Evolutionary conservation across 2,329 filamentous ascomycete species (phyloP), one percentile per base, ranked within the genome.

Genomic region (Cytospora leucostoma): DNA sequence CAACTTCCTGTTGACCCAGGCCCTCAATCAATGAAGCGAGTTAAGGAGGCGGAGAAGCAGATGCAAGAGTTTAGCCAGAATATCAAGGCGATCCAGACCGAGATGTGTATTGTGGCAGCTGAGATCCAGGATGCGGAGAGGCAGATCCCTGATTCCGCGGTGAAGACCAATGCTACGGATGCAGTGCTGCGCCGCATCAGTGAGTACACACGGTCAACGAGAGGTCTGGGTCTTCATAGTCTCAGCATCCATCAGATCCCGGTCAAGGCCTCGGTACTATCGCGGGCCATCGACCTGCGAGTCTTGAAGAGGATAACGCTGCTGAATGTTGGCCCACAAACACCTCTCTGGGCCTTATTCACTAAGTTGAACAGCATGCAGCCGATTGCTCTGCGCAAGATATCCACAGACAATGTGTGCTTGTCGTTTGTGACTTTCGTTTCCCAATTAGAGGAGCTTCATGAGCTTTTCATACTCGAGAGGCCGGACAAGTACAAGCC

Each of bases 351-450:
- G 87, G 75, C 77, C 1, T 73, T 83, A 61, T 73, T 89, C 50
- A 74, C 78, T 19, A 83, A 81, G 67, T 79, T 86, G 68, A 85
- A 88, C 70, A 78, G 78, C 57, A 68, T 76, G 1, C 73, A 76
- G 10, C 80, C 82, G 0, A 74, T 89, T 49, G 77, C 81, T 0
- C 72, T 90, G 50, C 77, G 79, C 56, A 84, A 81, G 66, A 83
- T 90, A 61, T 85, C 84, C 67, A 88, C 86, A 0, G 87, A 90
- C 69, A 83, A 88, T 66, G 86, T 88, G 21, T 83, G 84, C 0
- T 68, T 73, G 1, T 72, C 76, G 0, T 87, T 89, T 62, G 70
- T 89, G 58, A 78, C 78, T 1, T 82, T 82, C 63, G 77, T 86
- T 15, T 77, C 79, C 3, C 78, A 84, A 61, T 77, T 88, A 2